Percentiles rank a stretch among this genome's conserved stretches.
phyloP scores from a whole-genome alignment of 768 basidiomycete genomes.

The Boletellus sp. region DNA sequence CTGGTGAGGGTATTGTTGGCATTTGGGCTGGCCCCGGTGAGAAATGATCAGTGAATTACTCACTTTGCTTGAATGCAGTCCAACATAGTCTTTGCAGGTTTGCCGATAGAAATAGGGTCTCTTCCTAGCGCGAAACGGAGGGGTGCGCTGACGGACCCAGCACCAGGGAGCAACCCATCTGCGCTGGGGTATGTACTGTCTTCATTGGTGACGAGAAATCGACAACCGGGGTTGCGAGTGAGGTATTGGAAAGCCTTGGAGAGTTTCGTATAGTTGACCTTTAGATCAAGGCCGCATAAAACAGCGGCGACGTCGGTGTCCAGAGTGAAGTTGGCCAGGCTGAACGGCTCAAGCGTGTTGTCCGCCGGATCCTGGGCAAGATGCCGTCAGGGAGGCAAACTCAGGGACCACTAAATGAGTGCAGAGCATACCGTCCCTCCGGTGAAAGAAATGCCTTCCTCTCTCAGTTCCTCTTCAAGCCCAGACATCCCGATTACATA shows the following conservation, averaged over 20 bases:
- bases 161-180: constrained; percentile 74
- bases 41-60: constrained; percentile 37
- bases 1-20: constrained; percentile 38
- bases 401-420: neutral
- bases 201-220: constrained; percentile 88
- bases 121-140: constrained; percentile 67
- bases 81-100: constrained; percentile 88
- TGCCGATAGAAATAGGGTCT: constrained; percentile 79
- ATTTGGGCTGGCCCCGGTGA: neutral
- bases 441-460: constrained; percentile 74
- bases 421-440: constrained; percentile 75
- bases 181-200: constrained; percentile 87
- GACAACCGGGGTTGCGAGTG: constrained; percentile 70
- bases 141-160: constrained; percentile 81
- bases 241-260: constrained; percentile 92
- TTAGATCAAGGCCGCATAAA: constrained; percentile 85
- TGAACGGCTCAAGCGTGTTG: constrained; percentile 67
- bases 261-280: constrained; percentile 90
- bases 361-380: constrained; percentile 76
- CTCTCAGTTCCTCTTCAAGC: constrained; percentile 87
- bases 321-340: constrained; percentile 60
- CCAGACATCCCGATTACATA: constrained; percentile 94
- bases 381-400: neutral
- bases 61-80: constrained; percentile 86
- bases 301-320: constrained; percentile 89